Evolutionary conservation across 352 stramenopile genomes (phyloP).

Genomic region (Globisporangium abappressorium): DNA sequence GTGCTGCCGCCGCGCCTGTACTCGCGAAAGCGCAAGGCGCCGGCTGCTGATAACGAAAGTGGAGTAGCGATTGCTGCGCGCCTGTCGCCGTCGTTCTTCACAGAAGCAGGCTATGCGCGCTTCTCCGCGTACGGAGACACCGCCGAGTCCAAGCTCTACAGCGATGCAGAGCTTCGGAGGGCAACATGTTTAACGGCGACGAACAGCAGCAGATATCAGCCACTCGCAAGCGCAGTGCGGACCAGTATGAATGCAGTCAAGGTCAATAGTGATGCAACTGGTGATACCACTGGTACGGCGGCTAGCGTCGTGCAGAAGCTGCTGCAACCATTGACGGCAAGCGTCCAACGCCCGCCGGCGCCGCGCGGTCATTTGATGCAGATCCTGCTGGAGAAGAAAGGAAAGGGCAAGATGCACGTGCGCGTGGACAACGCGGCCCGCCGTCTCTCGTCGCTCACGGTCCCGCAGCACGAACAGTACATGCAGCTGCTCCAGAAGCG

Average conservation of each 20-base stretch:
- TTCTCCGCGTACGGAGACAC: constrained; percentile 31
- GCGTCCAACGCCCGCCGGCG: constrained; percentile 1
- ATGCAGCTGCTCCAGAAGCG: constrained; percentile 44
- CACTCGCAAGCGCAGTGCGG: background rate
- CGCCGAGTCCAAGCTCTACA: constrained; percentile 27
- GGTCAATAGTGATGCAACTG: background rate
- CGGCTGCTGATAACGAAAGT: background rate
- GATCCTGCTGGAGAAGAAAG: constrained; percentile 31
- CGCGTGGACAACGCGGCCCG: constrained; percentile 31
- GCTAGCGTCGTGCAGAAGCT: background rate
- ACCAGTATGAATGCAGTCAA: background rate
- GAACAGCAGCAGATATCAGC: constrained; percentile 1
- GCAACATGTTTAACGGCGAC: constrained; percentile 21
- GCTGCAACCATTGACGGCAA: background rate
- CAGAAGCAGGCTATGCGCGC: constrained; percentile 29
- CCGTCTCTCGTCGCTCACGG: constrained; percentile 43
- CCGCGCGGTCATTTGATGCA: constrained; percentile 30
- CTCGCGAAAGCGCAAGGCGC: constrained; percentile 39
- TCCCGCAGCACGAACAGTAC: constrained; percentile 53
- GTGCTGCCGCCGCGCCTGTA: constrained; percentile 41
- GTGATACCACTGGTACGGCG: background rate
- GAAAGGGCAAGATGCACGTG: constrained; percentile 15
- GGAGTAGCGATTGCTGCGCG: background rate
- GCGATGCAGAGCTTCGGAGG: constrained; percentile 23
- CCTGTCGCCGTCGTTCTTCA: constrained; percentile 28